These are phyloP conservation scores for Candida pini DNA, from an alignment of 805 yeast species.

Conservation along the genomic window DNA sequence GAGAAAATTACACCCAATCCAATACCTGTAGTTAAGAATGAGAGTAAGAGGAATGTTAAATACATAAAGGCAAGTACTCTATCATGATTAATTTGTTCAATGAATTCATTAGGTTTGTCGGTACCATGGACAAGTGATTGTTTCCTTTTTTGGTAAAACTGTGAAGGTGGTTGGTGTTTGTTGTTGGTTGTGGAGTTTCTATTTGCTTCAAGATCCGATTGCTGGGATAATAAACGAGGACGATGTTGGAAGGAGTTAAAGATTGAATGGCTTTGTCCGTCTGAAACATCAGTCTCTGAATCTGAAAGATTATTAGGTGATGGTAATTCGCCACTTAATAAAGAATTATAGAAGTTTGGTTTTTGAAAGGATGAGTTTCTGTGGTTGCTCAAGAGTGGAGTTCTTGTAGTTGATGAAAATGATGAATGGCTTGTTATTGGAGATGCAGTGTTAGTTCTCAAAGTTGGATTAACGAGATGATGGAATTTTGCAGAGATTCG, in stretches of 20 bases:
- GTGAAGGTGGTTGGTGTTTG: not conserved
- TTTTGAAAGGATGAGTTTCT: too few species aligned
- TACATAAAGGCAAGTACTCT: constrained; percentile 40
- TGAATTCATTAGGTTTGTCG: constrained; percentile 10
- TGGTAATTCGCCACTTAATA: constrained; percentile 4
- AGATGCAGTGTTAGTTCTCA: too few species aligned
- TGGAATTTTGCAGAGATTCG: constrained; percentile 10
- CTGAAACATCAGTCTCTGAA: constrained; percentile 16
- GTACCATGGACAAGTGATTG: constrained; percentile 9
- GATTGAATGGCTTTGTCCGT: too few species aligned
- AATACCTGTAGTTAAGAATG: constrained; percentile 37
- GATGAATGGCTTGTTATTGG: too few species aligned
- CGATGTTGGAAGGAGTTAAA: too few species aligned
- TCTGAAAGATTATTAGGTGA: constrained; percentile 6
- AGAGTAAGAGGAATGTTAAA: constrained; percentile 31
- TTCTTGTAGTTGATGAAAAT: too few species aligned
- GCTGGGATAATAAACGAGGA: too few species aligned
- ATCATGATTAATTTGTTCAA: constrained; percentile 32
- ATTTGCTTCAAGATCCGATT: too few species aligned
- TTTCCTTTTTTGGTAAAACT: constrained; percentile 4
- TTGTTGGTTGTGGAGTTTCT: not conserved
- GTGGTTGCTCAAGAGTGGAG: too few species aligned
- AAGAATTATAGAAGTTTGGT: constrained; percentile 11
- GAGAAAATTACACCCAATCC: constrained; percentile 38
- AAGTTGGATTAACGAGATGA: too few species aligned